Evolutionary conservation across 768 basidiomycete species (phyloP).

Genomic region (Calvatia gigantea): DNA sequence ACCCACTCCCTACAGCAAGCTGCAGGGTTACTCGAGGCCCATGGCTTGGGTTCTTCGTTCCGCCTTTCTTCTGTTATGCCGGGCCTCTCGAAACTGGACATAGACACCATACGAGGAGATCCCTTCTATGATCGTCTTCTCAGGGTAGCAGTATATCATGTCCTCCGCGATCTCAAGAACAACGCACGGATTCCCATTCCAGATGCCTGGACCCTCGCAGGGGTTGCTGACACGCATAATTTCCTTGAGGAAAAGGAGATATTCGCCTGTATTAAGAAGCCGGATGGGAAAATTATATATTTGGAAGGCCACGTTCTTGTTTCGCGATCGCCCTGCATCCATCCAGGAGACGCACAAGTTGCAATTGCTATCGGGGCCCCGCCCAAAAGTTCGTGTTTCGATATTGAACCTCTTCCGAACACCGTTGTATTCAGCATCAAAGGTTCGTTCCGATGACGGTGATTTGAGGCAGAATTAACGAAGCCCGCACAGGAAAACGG

Average conservation of each 20-base stretch:
- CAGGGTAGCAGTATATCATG: conserved; percentile 51
- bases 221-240: conserved; percentile 61
- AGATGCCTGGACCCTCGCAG: conserved; percentile 60
- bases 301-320: conserved; percentile 52
- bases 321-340: conserved; percentile 62
- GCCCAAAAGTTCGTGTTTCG: conserved; percentile 48
- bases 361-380: conserved; percentile 56
- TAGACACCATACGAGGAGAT: conserved; percentile 32
- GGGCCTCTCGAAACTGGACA: conserved; percentile 42
- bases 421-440: conserved; percentile 60
- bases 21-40: conserved; percentile 44
- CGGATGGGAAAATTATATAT: conserved; percentile 35
- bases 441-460: conserved; percentile 32
- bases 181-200: conserved; percentile 64
- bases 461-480: not conserved
- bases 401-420: conserved; percentile 45
- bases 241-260: conserved; percentile 51
- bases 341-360: conserved; percentile 62
- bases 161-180: conserved; percentile 60
- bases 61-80: conserved; percentile 48
- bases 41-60: conserved; percentile 56
- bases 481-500: conserved; percentile 38
- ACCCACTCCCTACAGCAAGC: conserved; percentile 38
- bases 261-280: conserved; percentile 52
- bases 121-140: conserved; percentile 49